Conservation (phyloP, 257 asterid genomes). For the Nicotiana knightiana region DNA sequence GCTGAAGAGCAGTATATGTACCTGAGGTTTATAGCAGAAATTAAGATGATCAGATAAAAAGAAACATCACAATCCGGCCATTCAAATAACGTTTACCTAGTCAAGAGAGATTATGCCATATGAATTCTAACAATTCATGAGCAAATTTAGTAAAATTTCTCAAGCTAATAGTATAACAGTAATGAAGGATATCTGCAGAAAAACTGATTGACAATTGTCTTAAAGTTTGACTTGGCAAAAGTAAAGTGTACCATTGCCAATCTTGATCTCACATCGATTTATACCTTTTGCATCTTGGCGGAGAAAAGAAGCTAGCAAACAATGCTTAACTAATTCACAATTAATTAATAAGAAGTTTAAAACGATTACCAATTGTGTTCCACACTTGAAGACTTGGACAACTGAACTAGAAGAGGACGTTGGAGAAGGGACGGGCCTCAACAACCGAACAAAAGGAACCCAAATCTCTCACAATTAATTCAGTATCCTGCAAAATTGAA, state of each 20-base stretch:
- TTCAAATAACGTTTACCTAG: neutral
- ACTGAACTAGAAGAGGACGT: too few relatives aligned
- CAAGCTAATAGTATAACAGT: neutral
- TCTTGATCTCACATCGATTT: neutral
- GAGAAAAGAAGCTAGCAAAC: neutral
- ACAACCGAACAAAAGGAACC: too few relatives aligned
- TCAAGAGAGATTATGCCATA: neutral
- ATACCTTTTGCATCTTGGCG: neutral
- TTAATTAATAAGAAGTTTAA: too few relatives aligned
- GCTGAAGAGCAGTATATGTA: conserved; percentile 93
- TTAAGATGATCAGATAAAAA: neutral
- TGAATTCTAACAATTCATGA: neutral
- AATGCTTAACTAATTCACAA: too few relatives aligned
- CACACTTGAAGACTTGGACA: too few relatives aligned
- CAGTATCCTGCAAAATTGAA: too few relatives aligned
- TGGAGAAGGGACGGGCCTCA: too few relatives aligned
- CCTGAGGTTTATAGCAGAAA: conserved; percentile 30
- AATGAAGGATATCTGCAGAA: neutral
- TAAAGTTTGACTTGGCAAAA: neutral
- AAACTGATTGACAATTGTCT: neutral
- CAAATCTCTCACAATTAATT: too few relatives aligned
- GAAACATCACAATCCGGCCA: neutral
- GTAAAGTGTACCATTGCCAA: neutral
- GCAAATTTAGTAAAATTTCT: neutral
- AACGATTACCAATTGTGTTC: too few relatives aligned